Base-by-base conservation (phyloP, 2,329 filamentous ascomycete genomes). In the Fonsecaea pedrosoi region DNA sequence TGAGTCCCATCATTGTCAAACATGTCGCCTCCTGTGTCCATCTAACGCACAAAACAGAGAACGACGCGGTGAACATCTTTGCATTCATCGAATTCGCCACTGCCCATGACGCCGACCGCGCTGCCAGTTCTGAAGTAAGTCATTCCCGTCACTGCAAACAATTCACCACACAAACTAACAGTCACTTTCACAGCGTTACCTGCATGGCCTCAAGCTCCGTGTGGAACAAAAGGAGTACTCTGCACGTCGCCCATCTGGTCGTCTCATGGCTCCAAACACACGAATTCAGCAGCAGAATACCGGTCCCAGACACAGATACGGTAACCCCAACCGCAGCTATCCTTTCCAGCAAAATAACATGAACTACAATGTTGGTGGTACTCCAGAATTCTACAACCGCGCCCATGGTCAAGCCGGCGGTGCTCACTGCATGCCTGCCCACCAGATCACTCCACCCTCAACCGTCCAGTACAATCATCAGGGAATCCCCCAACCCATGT, bases 201-300 rank as follows among this genome's bases (percentile, higher is more conserved):
- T 73, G 25, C 38, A 62, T 53, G 65, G 59, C 18, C 18, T 60
- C 48, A 70, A 64, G 32, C 63, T 73, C 30, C 71, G 71, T 18
- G 62, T 73, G 13, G 72, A 74, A 55, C 68, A 62, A 8, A 74
- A 73, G 58, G 71, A 73, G 57, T 71, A 72, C 50, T 70, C 70
- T n/a, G 64, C 61, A 37, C 53, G 53, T 40, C 60, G 58, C 12
- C 63, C 60, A 9, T 21, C 50, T 7, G 54, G 38, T 35, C 45
- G 45, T 37, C 35, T 63, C 40, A 42, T 32, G 18, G 18, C 40
- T 30, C 50, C 58, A 25, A 50, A 25, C 1, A 5, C 15, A 10
- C 18, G 21, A 25, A 2, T 50, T 10, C 18, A 25, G 10, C 18
- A 10, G 5, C 21, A 50, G 18, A 25, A 50, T 21, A 50, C 25